Conservation (phyloP, 2,329 filamentous ascomycete genomes). For the Arachnopeziza araneosa region DNA sequence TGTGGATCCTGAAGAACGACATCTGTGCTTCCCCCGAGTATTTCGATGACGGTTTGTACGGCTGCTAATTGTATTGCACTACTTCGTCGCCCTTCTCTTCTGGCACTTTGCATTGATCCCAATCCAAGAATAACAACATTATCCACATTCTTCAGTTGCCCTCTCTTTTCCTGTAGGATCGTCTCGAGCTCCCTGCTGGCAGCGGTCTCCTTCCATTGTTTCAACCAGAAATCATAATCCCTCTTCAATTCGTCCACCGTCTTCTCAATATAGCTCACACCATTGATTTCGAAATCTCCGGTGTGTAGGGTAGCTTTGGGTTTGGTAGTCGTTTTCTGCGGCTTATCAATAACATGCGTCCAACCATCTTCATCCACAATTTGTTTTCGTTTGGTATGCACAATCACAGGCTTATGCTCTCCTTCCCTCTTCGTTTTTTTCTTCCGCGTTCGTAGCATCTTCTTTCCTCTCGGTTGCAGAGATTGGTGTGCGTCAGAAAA, state of each 20-base stretch:
- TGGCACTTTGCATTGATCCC: slow-evolving; percentile 28
- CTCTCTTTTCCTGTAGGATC: slow-evolving; percentile 5
- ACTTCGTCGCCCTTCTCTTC: slow-evolving; percentile 25
- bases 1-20: slow-evolving; percentile 28
- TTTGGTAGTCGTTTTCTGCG: slow-evolving; percentile 9
- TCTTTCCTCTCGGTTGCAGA: not conserved
- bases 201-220: slow-evolving; percentile 24
- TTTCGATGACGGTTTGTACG: slow-evolving; percentile 21
- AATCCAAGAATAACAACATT: slow-evolving; percentile 29
- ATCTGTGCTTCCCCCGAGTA: slow-evolving; percentile 11
- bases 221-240: slow-evolving; percentile 23
- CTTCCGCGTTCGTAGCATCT: not conserved
- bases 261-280: slow-evolving; percentile 24
- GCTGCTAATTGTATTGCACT: slow-evolving; percentile 29
- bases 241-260: slow-evolving; percentile 25
- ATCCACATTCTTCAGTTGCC: slow-evolving; percentile 11
- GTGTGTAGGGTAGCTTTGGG: slow-evolving; percentile 12
- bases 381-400: slow-evolving; percentile 27
- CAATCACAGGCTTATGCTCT: slow-evolving; percentile 5
- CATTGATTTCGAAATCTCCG: slow-evolving; percentile 26
- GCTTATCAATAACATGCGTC: slow-evolving; percentile 29
- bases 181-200: slow-evolving; percentile 16
- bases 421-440: not conserved
- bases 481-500: not conserved
- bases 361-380: slow-evolving; percentile 30